Conservation (phyloP, 371 early-diverging fungal genomes). For the Basidiobolus heterosporus region DNA sequence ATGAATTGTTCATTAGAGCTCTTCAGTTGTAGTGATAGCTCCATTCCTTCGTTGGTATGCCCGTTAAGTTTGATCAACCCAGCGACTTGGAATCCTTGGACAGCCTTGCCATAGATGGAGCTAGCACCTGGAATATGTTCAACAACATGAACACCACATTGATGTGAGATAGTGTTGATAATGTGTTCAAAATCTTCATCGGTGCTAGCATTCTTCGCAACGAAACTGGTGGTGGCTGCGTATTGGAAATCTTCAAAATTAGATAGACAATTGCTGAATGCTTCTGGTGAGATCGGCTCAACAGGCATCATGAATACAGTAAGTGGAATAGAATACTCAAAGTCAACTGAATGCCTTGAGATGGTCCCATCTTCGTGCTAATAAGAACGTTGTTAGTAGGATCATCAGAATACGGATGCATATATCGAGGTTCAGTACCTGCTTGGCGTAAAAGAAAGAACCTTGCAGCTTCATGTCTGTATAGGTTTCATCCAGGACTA, state of each 20-base stretch:
- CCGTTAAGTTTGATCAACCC: conserved; percentile 45
- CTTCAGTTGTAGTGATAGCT: conserved; percentile 44
- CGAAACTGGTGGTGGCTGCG: not conserved
- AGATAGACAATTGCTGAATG: conserved; percentile 16
- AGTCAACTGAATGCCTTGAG: no score
- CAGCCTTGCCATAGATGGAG: conserved; percentile 46
- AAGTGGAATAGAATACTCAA: conserved; percentile 14
- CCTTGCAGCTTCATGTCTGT: no score
- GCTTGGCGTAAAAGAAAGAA: no score
- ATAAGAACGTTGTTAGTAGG: no score
- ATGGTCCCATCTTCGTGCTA: no score
- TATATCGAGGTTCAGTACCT: no score
- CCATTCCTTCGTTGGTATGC: conserved; percentile 9
- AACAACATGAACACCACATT: conserved; percentile 36
- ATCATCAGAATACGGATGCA: no score
- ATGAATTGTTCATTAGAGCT: conserved; percentile 43
- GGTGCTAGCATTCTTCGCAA: not conserved
- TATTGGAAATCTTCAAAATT: not conserved
- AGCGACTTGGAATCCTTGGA: conserved; percentile 45
- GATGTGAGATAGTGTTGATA: conserved; percentile 25
- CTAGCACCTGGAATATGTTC: conserved; percentile 53
- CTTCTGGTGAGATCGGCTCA: conserved; percentile 25
- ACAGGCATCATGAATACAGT: conserved; percentile 27
- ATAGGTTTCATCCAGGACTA: no score
- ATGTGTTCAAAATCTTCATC: conserved; percentile 23